Evolutionary conservation across 1,284 basidiomycete genomes (phyloP), one percentile per base, ranked within the genome.

Genomic region (Apiotrichum brassicae): DNA sequence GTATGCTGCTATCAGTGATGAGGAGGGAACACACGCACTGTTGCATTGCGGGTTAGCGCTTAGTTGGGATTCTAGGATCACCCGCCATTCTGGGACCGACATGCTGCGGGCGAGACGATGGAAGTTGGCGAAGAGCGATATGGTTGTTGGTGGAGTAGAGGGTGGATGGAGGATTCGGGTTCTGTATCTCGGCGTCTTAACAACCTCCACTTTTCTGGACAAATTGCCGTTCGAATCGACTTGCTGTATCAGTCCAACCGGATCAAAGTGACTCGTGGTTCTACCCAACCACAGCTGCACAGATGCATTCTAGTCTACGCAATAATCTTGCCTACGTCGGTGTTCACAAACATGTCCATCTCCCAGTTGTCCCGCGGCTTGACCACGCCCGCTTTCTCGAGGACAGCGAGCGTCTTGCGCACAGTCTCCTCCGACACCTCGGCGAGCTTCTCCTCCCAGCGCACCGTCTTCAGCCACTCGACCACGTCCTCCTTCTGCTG

Each of bases 391-490:
- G 87, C 86, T 59, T 84, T 81, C 56, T 82, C 81, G 16, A 90
- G 77, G 5, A 84, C 78, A 19, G 18, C 37, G 23, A 51, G 44
- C 4, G 43, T 50, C 22, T 39, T 49, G 39, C 34, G 41, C 25
- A 49, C 32, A 6, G 59, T 43, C 16, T 26, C 69, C 81, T 62
- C 64, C 86, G 85, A 76, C 74, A 24, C 51, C 32, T 75, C 75
- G 3, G 76, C 70, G 55, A 88, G 85, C 62, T 83, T 77, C 6
- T 77, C 59, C 6, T 87, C 82, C 71, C 90, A 93, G 6, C 75
- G 77, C 24, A 92, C 89, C 4, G 83, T 86, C 64, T 79, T 75
- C 53, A 92, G 75, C 90, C 90, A 93, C 36, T 85, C 83, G 79
- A 85, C 63, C 12, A 72, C 68, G 54, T 75, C 75, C 46, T 66